Percentiles rank a stretch among this genome's conserved stretches.
Conservation (phyloP, 75 land plant genomes). For the Pinus taeda region DNA sequence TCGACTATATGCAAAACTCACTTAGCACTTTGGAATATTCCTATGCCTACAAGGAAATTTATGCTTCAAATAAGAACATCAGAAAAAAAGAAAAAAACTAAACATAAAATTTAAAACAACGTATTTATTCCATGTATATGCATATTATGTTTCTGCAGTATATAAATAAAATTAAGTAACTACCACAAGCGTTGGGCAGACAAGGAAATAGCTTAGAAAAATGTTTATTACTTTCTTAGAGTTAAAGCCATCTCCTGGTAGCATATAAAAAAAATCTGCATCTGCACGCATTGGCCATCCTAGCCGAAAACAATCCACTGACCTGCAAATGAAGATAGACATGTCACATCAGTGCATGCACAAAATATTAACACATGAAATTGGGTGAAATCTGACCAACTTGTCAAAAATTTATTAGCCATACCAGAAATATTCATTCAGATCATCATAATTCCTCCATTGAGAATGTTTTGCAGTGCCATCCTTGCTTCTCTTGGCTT, state of each 20-base stretch:
- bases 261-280: constrained; percentile 73
- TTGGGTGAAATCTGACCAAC: not conserved
- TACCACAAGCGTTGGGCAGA: not conserved
- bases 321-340: constrained; percentile 42
- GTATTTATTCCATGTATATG: not conserved
- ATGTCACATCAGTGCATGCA: not conserved
- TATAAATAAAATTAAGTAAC: not conserved
- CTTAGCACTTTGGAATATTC: not conserved
- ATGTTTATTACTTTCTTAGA: constrained; percentile 33
- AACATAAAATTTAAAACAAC: not conserved
- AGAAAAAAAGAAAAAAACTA: not conserved
- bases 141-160: not conserved
- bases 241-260: constrained; percentile 7
- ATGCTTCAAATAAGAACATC: not conserved
- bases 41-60: not conserved
- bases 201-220: not conserved
- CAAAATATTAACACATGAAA: not conserved
- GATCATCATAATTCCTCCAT: constrained; percentile 98
- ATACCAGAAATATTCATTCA: constrained; percentile 98
- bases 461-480: constrained; percentile 87
- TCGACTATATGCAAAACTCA: not conserved
- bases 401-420: not conserved
- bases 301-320: constrained; percentile 79
- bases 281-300: constrained; percentile 98
- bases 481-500: constrained; percentile 60